A percentile compares a stretch with the other conserved stretches of the same genome.
Evolutionary conservation across 2,329 filamentous ascomycete genomes (phyloP).

Genomic region (Aspergillus sp.): DNA sequence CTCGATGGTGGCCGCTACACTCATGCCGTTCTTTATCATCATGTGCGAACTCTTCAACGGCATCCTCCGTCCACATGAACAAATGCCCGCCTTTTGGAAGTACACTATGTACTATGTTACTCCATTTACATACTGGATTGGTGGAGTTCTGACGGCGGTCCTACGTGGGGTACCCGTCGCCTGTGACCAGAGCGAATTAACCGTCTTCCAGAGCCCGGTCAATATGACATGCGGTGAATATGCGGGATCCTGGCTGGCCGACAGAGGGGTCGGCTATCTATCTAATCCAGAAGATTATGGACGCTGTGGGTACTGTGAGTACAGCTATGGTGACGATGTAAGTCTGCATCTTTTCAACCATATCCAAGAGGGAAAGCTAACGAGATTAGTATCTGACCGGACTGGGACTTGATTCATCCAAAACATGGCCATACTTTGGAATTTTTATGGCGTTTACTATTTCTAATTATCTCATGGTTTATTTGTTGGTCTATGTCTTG

Average conservation of each 20-base stretch:
- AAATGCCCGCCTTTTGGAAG: constrained; percentile 75
- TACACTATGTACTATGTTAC: constrained; percentile 79
- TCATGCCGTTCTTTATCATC: constrained; percentile 80
- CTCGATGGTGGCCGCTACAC: constrained; percentile 70
- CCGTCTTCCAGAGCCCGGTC: constrained; percentile 61
- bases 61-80: constrained; percentile 70
- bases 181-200: constrained; percentile 62
- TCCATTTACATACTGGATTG: constrained; percentile 77
- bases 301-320: constrained; percentile 76
- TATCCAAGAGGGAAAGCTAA: constrained; percentile 1
- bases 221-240: constrained; percentile 69
- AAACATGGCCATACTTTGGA: constrained; percentile 31
- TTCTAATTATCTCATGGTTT: constrained; percentile 31
- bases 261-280: constrained; percentile 66
- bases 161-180: constrained; percentile 60
- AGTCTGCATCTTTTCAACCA: constrained; percentile 5
- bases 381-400: constrained; percentile 21
- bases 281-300: constrained; percentile 56
- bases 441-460: constrained; percentile 30
- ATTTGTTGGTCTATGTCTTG: constrained; percentile 27
- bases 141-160: constrained; percentile 73
- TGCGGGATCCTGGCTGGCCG: constrained; percentile 63
- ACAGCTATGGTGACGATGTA: constrained; percentile 40
- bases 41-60: constrained; percentile 82
- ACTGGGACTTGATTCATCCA: constrained; percentile 25